Conservation (phyloP, 1,284 basidiomycete genomes). For the Golubevia pallescens region DNA sequence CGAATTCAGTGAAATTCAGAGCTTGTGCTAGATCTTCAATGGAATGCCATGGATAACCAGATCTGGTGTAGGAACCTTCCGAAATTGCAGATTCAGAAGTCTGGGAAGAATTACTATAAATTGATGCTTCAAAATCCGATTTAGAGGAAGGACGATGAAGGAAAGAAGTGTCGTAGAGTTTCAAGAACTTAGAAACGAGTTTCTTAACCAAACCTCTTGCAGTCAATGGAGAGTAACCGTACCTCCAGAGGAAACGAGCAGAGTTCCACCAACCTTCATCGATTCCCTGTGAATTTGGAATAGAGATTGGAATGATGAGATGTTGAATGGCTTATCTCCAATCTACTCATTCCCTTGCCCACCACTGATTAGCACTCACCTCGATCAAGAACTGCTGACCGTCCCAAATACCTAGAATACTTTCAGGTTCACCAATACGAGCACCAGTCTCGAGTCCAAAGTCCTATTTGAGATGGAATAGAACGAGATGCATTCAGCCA, state of each 20-base stretch:
- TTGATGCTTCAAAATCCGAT: no score
- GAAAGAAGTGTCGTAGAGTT: constrained; percentile 71
- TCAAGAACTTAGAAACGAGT: constrained; percentile 70
- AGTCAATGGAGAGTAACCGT: constrained; percentile 75
- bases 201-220: constrained; percentile 71
- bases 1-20: constrained; percentile 68
- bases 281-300: constrained; percentile 15
- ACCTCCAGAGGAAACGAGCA: constrained; percentile 70
- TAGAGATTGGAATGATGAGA: no score
- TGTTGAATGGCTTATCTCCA: no score
- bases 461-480: no score
- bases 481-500: no score
- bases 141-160: constrained; percentile 64
- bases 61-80: constrained; percentile 4
- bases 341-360: no score
- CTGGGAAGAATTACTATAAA: no score
- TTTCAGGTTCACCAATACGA: no score
- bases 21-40: constrained; percentile 70
- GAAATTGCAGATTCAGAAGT: no score
- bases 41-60: constrained; percentile 70
- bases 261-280: constrained; percentile 53
- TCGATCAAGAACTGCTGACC: constrained; percentile 68
- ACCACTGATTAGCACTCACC: no score
- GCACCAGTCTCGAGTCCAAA: neutral
- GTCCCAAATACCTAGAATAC: constrained; percentile 73